A percentile compares a stretch with the other conserved stretches of the same genome.
These are phyloP conservation scores for Durusdinium trenchii DNA, from an alignment of 73 alveolate genomes.

Conservation along the genomic window DNA sequence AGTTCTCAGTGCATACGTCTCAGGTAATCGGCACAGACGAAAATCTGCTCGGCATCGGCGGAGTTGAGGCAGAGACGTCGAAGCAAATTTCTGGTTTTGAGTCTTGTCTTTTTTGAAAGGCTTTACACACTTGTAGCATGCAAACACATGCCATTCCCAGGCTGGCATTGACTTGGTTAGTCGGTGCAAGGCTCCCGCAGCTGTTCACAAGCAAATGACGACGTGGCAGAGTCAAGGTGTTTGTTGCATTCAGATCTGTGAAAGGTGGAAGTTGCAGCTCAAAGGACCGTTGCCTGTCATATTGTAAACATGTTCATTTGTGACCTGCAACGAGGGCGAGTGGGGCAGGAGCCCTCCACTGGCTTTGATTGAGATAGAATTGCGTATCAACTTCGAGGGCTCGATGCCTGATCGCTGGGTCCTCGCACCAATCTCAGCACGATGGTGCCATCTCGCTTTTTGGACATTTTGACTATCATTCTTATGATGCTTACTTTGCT, in stretches of 20 bases:
- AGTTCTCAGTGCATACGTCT: too few species aligned
- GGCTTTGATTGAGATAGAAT: neutral
- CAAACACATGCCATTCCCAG: too few species aligned
- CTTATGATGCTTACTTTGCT: neutral
- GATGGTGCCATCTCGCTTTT: too few species aligned
- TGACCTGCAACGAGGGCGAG: neutral
- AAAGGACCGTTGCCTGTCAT: neutral
- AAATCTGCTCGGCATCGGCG: too few species aligned
- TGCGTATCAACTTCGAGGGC: neutral
- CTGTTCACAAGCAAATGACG: neutral
- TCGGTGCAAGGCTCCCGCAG: neutral
- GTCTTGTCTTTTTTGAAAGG: too few species aligned
- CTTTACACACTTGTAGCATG: too few species aligned
- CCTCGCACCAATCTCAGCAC: neutral
- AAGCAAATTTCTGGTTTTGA: too few species aligned
- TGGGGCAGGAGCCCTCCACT: conserved; percentile 38
- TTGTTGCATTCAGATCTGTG: neutral
- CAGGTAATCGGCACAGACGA: too few species aligned
- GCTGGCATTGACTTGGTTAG: neutral
- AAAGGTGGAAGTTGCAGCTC: neutral
- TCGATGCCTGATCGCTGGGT: neutral
- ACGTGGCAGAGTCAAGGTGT: neutral
- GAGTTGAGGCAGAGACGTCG: too few species aligned
- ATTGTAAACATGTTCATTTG: neutral
- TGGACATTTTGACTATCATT: neutral